Percentiles rank a stretch among this genome's conserved stretches.
These are phyloP conservation scores for Ammopiptanthus mongolicus DNA, from an alignment of 306 rosid genomes.

Conservation along the genomic window DNA sequence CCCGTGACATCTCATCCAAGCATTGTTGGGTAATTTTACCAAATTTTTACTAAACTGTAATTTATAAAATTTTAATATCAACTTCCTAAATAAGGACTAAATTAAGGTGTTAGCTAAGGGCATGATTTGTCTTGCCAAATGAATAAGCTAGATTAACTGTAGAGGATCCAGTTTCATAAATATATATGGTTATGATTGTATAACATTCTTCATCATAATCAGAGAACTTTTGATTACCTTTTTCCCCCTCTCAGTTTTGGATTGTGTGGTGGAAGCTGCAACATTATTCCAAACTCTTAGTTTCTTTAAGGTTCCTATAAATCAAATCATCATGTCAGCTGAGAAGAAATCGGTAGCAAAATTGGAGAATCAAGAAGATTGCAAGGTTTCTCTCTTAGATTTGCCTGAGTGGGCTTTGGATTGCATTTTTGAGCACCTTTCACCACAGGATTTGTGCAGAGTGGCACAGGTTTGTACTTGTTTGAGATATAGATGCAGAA, in stretches of 20 bases:
- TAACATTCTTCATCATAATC: not conserved
- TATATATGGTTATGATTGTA: not conserved
- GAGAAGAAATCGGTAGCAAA: not conserved
- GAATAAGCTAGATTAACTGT: not conserved
- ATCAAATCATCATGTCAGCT: not conserved
- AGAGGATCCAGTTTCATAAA: too few species aligned
- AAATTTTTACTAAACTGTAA: too few species aligned
- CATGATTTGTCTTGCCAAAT: not conserved
- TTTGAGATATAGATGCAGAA: not conserved
- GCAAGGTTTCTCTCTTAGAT: conserved; percentile 16
- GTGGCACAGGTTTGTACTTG: conserved; percentile 14
- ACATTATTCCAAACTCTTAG: not conserved
- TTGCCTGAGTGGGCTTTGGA: conserved; percentile 5
- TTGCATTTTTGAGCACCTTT: conserved; percentile 24
- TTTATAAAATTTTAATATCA: too few species aligned
- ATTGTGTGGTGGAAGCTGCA: not conserved
- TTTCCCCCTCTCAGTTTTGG: not conserved
- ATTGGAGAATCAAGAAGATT: not conserved
- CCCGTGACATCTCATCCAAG: too few species aligned
- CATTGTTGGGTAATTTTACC: too few species aligned
- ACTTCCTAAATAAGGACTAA: too few species aligned
- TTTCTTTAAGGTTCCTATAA: not conserved
- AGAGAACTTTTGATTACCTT: not conserved
- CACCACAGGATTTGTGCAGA: conserved; percentile 17
- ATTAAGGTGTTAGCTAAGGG: too few species aligned